Percentiles rank a stretch among this genome's conserved stretches.
phyloP scores from a whole-genome alignment of 2,329 filamentous ascomycete genomes.

The Ambrosiella cleistominuta region DNA sequence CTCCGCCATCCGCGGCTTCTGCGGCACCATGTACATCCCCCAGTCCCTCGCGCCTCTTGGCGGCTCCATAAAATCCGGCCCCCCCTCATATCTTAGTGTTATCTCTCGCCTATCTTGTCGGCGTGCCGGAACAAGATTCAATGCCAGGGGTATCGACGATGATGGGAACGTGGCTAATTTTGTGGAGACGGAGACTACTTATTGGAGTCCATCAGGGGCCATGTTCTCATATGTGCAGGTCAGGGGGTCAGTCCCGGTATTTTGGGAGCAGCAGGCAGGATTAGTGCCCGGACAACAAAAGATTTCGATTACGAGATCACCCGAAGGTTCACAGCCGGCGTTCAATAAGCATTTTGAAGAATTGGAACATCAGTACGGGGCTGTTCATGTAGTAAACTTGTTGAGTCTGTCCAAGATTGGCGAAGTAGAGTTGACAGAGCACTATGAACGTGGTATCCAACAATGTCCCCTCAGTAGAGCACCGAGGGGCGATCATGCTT shows the following conservation, averaged over 20 bases:
- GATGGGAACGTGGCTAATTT: slow-evolving; percentile 97
- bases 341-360: slow-evolving; percentile 90
- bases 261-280: slow-evolving; percentile 89
- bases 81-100: slow-evolving; percentile 70
- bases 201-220: slow-evolving; percentile 61
- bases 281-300: slow-evolving; percentile 87
- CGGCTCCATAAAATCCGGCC: slow-evolving; percentile 36
- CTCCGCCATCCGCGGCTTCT: slow-evolving; percentile 86
- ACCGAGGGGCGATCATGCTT: slow-evolving; percentile 32
- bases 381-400: slow-evolving; percentile 82
- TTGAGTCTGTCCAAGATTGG: slow-evolving; percentile 78
- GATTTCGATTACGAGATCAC: slow-evolving; percentile 73
- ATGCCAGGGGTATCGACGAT: slow-evolving; percentile 92
- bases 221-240: slow-evolving; percentile 90
- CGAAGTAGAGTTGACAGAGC: slow-evolving; percentile 64
- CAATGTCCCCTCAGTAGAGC: slow-evolving; percentile 54
- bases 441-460: slow-evolving; percentile 62
- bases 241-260: slow-evolving; percentile 81
- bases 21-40: slow-evolving; percentile 69
- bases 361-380: slow-evolving; percentile 73
- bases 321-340: slow-evolving; percentile 79
- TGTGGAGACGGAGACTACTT: slow-evolving; percentile 91
- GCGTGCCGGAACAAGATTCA: slow-evolving; percentile 87
- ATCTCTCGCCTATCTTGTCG: slow-evolving; percentile 83
- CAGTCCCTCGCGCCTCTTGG: slow-evolving; percentile 51